Evolutionary conservation across 352 stramenopile species (phyloP).

Genomic region (Elongisporangium undulatum): DNA sequence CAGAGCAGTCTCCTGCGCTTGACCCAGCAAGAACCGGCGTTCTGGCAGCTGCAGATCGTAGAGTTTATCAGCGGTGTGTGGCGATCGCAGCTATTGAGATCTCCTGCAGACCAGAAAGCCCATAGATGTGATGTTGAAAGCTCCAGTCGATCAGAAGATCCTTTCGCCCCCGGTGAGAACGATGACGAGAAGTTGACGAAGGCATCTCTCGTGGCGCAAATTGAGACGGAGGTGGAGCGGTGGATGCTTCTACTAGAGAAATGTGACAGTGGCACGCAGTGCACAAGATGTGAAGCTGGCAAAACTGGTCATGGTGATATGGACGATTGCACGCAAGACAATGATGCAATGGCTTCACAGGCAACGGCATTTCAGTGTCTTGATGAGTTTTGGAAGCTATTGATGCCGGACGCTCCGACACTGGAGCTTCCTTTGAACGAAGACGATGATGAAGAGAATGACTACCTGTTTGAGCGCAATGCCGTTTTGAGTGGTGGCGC

Average conservation of each 20-base stretch:
- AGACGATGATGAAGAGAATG: neutral
- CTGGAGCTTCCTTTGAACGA: neutral
- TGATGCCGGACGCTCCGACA: neutral
- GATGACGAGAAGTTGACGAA: neutral
- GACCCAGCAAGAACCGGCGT: constrained; percentile 29
- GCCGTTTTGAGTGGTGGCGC: constrained; percentile 14
- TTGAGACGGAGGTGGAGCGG: neutral
- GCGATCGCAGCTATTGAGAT: constrained; percentile 6
- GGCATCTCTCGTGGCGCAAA: neutral
- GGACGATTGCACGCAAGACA: neutral
- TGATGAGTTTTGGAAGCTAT: neutral
- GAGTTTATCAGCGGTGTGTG: constrained; percentile 26
- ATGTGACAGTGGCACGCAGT: neutral
- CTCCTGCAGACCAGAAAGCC: neutral
- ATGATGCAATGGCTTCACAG: neutral
- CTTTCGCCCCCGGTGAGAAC: neutral
- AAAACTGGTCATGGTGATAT: neutral
- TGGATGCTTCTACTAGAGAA: neutral
- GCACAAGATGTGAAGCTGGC: neutral
- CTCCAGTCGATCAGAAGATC: neutral
- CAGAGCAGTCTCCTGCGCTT: constrained; percentile 22
- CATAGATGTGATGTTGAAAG: neutral
- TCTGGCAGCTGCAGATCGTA: constrained; percentile 52
- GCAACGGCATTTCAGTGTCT: neutral
- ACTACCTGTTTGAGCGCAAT: neutral